Base-by-base conservation (phyloP, 2,329 filamentous ascomycete species). In the Basipetospora chlamydospora region DNA sequence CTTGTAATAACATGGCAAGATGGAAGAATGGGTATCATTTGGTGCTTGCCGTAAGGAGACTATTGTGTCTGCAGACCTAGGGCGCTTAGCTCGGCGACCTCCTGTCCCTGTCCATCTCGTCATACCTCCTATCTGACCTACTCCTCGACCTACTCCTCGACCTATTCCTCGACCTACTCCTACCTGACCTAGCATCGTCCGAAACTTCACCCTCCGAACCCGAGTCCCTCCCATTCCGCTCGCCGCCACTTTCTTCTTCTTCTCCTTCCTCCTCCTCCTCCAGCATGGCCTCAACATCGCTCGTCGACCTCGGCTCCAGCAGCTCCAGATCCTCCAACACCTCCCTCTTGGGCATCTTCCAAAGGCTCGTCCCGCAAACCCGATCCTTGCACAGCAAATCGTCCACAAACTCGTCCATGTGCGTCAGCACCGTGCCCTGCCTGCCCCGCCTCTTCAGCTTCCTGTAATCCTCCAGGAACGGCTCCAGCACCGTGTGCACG, bases 351-450 rank as follows among this genome's bases (percentile, higher is more conserved):
- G 87, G 83, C 67, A 98, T 70, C 61, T 94, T 93, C 77, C 85
- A 92, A 47, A 98, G 53, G 51, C 79, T 92, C 3, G 90, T 96
- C 26, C 78, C 88, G 52, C 88, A 96, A 0, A 95, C 79, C 36
- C 90, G 70, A 39, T 92, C 84, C 58, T 93, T 93, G 0, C 73
- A 80, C 43, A 98, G 63, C 45, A 98, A 59, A 42, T 95, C 86
- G 55, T 98, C 90, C 38, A 96, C 75, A 54, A 98, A 96, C 47
- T 88, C 79, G 56, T 98, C 90, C 58, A 98, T 66, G 49, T 73
- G 80, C 3, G 84, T 90, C 47, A 98, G 55, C 10, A 63, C 67
- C 43, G 82, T 87, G 2, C 82, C 81, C 20, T 75, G 73, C 44
- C 85, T 73, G 11, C 77, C 80, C 47, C 81, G 71, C 41, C 85